These are phyloP conservation scores for Athelia sp. DNA, from an alignment of 1,284 basidiomycete genomes.

Conservation along the genomic window DNA sequence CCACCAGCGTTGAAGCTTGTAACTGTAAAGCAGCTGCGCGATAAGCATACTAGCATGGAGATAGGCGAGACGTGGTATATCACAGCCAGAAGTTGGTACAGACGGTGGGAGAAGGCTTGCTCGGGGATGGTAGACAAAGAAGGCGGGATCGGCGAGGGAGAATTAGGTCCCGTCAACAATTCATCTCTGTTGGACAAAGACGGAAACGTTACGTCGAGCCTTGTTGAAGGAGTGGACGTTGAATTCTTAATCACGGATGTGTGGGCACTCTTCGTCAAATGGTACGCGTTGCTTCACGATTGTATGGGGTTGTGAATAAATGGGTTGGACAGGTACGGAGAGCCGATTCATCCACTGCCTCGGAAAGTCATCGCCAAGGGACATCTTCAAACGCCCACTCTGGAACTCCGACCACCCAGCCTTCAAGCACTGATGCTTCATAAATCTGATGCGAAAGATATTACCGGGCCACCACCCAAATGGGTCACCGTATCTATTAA, in stretches of 20 bases:
- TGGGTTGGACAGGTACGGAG: constrained; percentile 66
- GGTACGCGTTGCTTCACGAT: constrained; percentile 39
- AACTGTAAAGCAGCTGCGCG: constrained; percentile 42
- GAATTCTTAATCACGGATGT: constrained; percentile 72
- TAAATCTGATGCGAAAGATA: constrained; percentile 18
- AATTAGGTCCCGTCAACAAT: constrained; percentile 76
- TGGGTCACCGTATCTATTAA: constrained; percentile 45
- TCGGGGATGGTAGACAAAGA: constrained; percentile 63
- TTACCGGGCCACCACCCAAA: constrained; percentile 18
- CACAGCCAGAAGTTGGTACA: constrained; percentile 67
- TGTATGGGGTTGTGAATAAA: neutral
- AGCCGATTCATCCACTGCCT: constrained; percentile 46
- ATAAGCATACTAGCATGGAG: constrained; percentile 45
- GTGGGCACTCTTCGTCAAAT: constrained; percentile 66
- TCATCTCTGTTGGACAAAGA: constrained; percentile 51
- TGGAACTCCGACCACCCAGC: constrained; percentile 78
- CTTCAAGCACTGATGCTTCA: constrained; percentile 57
- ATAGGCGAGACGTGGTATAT: constrained; percentile 78
- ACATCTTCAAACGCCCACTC: constrained; percentile 41
- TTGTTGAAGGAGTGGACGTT: constrained; percentile 70
- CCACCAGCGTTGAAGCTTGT: constrained; percentile 41
- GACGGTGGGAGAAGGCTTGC: constrained; percentile 69
- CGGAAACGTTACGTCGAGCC: constrained; percentile 41
- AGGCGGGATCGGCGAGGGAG: constrained; percentile 51
- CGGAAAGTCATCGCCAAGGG: constrained; percentile 66